These are phyloP conservation scores for Setaria viridis DNA, from an alignment of 202 grass and related monocot species.

Conservation along the genomic window DNA sequence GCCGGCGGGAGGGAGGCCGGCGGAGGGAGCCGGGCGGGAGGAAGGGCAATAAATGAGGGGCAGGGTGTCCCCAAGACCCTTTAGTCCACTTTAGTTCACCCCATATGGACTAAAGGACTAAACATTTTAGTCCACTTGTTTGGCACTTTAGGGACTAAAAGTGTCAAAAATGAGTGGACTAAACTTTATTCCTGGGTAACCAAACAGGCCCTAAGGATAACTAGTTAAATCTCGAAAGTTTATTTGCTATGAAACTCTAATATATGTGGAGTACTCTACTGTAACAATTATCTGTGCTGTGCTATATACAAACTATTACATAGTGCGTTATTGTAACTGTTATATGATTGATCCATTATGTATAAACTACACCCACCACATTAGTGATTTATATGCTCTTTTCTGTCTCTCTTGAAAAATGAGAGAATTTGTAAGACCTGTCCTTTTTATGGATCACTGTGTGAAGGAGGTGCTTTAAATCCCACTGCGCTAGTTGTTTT, in stretches of 20 bases:
- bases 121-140: too few relatives aligned
- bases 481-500: not conserved
- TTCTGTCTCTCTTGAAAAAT: not conserved
- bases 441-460: not conserved
- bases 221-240: not conserved
- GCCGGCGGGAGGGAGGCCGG: too few relatives aligned
- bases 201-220: too few relatives aligned
- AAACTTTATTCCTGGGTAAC: too few relatives aligned
- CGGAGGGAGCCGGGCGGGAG: too few relatives aligned
- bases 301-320: not conserved
- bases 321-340: not conserved
- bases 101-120: too few relatives aligned
- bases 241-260: not conserved
- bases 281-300: not conserved
- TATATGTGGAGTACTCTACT: not conserved
- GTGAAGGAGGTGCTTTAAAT: not conserved
- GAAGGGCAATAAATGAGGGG: too few relatives aligned
- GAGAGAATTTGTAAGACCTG: not conserved
- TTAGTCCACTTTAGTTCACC: too few relatives aligned
- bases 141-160: too few relatives aligned
- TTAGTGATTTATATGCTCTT: constrained; percentile 3
- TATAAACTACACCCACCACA: not conserved
- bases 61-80: too few relatives aligned
- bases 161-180: too few relatives aligned
- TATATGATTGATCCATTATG: not conserved